Conservation (phyloP, 139 green algal species). For the Micractinium conductrix region DNA sequence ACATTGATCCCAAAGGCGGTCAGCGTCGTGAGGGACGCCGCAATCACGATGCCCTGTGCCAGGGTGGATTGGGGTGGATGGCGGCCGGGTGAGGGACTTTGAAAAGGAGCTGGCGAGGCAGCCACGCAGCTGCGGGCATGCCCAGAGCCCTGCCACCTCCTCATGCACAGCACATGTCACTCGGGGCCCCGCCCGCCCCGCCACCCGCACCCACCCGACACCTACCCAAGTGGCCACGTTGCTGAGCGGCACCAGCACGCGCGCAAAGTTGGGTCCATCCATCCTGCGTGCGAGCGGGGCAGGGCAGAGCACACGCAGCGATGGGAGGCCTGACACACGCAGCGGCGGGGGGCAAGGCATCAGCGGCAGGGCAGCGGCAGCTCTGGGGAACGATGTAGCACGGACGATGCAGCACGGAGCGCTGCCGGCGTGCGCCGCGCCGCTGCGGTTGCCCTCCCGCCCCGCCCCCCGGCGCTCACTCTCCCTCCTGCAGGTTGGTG, state of each 20-base stretch:
- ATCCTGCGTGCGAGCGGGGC: too few species aligned
- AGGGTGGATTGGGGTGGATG: not conserved
- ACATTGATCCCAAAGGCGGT: conserved; percentile 38
- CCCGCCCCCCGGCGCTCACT: not conserved
- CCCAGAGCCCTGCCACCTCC: not conserved
- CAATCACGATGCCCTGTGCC: conserved; percentile 8
- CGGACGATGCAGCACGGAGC: too few species aligned
- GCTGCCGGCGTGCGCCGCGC: too few species aligned
- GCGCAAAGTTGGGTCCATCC: not conserved
- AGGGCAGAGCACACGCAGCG: too few species aligned
- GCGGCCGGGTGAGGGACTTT: not conserved
- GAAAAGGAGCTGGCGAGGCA: not conserved
- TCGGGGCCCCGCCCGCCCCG: not conserved
- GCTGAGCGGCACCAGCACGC: conserved; percentile 25
- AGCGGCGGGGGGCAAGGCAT: too few species aligned
- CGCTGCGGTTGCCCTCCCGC: too few species aligned
- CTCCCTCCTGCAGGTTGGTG: not conserved
- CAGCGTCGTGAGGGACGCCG: conserved; percentile 5
- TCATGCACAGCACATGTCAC: not conserved
- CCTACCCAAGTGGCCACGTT: conserved; percentile 40
- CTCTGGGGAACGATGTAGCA: too few species aligned
- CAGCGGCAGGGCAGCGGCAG: too few species aligned
- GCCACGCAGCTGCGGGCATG: not conserved
- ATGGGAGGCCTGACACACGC: too few species aligned
- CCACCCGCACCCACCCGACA: not conserved